Conservation (phyloP, 495 filamentous ascomycete genomes). For the Delitschia confertaspora region DNA sequence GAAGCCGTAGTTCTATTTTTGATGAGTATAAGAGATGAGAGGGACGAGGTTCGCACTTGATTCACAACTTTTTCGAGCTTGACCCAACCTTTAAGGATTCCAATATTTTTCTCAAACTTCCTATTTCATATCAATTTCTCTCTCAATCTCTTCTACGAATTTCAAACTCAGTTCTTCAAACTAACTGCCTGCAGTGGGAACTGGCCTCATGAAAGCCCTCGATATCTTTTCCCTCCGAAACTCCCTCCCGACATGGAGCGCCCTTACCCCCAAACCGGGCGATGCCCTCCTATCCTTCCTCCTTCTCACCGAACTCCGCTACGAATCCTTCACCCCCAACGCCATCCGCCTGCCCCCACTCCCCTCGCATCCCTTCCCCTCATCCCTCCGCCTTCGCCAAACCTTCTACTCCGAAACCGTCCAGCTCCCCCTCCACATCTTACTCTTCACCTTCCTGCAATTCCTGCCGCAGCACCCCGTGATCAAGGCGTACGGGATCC, state of each 20-base stretch:
- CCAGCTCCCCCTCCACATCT: slow-evolving; percentile 29
- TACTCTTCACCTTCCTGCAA: slow-evolving; percentile 30
- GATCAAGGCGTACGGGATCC: slow-evolving; percentile 32
- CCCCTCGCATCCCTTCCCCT: slow-evolving; percentile 17
- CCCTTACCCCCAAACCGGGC: slow-evolving; percentile 19
- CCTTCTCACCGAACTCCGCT: slow-evolving; percentile 34
- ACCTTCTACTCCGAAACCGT: slow-evolving; percentile 30
- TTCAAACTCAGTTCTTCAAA: not conserved
- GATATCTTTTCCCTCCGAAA: slow-evolving; percentile 32
- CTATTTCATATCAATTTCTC: not conserved
- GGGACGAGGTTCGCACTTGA: no score
- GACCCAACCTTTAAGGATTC: no score
- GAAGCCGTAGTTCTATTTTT: no score
- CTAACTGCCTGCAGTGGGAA: slow-evolving; percentile 23
- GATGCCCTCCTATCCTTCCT: slow-evolving; percentile 28
- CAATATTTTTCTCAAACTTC: slow-evolving; percentile 1
- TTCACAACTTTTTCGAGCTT: no score
- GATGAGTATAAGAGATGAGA: no score
- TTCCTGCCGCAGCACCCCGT: slow-evolving; percentile 29
- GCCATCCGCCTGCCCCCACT: slow-evolving; percentile 24
- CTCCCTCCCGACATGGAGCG: slow-evolving; percentile 26
- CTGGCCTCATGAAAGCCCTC: slow-evolving; percentile 35
- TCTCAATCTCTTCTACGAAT: not conserved
- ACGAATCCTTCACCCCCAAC: slow-evolving; percentile 37
- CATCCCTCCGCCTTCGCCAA: slow-evolving; percentile 25